Percentiles rank a stretch among this genome's conserved stretches.
phyloP scores from a whole-genome alignment of 768 basidiomycete species.

The Tylopilus sp. region DNA sequence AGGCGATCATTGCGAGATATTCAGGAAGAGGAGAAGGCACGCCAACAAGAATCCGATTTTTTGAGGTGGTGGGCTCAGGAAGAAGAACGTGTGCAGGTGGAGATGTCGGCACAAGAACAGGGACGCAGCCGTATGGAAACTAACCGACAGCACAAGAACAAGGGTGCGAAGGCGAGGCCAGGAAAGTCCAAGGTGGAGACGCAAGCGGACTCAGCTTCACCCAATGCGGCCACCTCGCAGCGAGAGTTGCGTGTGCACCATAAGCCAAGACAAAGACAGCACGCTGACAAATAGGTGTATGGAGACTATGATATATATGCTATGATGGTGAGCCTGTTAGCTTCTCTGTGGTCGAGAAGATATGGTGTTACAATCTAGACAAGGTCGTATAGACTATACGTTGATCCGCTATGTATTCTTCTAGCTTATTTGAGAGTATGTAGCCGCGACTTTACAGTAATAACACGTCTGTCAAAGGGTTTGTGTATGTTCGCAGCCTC shows the following conservation, averaged over 20 bases:
- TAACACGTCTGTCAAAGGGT: no score
- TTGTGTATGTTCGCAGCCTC: no score
- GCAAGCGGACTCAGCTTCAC: background rate
- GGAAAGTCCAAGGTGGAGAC: constrained; percentile 9
- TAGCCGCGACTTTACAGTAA: no score
- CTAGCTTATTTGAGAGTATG: no score
- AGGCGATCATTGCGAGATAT: constrained; percentile 75
- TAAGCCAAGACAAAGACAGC: background rate
- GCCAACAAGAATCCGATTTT: constrained; percentile 73
- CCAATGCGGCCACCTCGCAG: background rate
- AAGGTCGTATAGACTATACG: no score
- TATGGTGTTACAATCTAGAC: background rate
- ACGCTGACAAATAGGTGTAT: background rate
- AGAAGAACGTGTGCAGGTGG: constrained; percentile 63
- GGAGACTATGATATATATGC: constrained; percentile 1
- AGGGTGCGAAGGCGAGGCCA: background rate
- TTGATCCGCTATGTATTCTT: no score
- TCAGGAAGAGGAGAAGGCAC: constrained; percentile 75
- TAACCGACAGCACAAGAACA: constrained; percentile 1
- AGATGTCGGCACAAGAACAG: constrained; percentile 30
- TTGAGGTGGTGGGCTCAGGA: constrained; percentile 88
- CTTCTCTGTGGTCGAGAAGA: background rate
- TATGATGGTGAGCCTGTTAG: background rate
- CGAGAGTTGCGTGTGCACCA: constrained; percentile 1
- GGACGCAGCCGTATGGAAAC: background rate